Evolutionary conservation across 23 red algal genomes (phyloP).

Genomic region (Gracilaria caudata): DNA sequence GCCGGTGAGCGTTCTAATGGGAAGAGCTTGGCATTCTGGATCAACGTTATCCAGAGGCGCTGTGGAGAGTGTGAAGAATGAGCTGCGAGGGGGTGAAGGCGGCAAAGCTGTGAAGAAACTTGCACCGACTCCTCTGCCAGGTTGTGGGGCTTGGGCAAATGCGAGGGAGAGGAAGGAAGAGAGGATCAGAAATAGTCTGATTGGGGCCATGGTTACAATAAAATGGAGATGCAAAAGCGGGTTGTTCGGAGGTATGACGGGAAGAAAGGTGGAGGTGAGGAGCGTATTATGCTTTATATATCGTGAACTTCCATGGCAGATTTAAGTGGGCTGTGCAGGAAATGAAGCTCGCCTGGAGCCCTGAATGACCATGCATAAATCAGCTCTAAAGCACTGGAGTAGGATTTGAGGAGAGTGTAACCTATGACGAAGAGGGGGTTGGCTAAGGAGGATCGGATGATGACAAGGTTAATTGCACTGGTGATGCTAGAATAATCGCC

Average conservation of each 20-base stretch:
- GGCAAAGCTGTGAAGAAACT: not conserved
- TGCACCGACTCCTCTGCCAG: not conserved
- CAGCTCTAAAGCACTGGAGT: too few species aligned
- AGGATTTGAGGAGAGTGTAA: too few species aligned
- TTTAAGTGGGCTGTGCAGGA: too few species aligned
- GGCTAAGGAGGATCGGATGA: too few species aligned
- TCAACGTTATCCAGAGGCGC: not conserved
- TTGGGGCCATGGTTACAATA: not conserved
- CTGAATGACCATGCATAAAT: too few species aligned
- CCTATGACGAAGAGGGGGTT: too few species aligned
- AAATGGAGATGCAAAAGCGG: not conserved
- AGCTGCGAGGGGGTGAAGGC: not conserved
- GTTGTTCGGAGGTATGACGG: not conserved
- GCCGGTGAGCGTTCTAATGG: not conserved
- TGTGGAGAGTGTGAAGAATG: not conserved
- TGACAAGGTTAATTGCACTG: too few species aligned
- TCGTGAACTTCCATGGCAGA: too few species aligned
- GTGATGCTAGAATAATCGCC: too few species aligned
- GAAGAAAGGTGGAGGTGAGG: too few species aligned
- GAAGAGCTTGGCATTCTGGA: conserved; percentile 6
- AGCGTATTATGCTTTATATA: too few species aligned
- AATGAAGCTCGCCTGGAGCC: too few species aligned
- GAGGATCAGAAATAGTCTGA: not conserved
- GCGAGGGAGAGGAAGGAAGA: not conserved
- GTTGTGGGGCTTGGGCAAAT: conserved; percentile 5